Evolutionary conservation across 78 protist species (phyloP), one percentile per base, ranked within the genome.

Genomic region (Chrysochromulina parva): DNA sequence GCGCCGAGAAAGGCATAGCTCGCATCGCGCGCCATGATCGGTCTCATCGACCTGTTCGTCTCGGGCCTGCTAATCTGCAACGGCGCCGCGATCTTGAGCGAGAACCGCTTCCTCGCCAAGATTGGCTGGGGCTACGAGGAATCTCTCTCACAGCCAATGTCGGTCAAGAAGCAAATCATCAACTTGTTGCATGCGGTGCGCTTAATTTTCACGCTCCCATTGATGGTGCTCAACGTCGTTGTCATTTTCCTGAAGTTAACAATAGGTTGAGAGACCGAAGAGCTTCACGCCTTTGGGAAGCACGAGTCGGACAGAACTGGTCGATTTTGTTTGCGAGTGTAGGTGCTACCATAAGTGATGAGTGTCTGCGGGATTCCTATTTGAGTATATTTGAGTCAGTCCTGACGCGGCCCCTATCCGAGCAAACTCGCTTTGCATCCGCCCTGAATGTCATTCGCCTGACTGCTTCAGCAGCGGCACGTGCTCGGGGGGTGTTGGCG

Each of bases 41-140:
- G 48, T 10, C 38, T 69, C 54, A 69, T 16, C 20, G 78, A 69
- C 78, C 4, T 69, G 50, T 13, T 69, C 52, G 52, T 69, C 50
- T 24, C 78, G 9, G 78, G 52, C 50, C 78, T 74, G 52, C 84
- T 74, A 19, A 0, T 74, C 7, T 14, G 4, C 84, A 74, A 74
- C 17, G 84, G 48, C 38, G 52, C 54, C 58, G 84, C 84, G 13
- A n/a, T 74, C 11, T 57, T 74, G 10, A 74, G 50, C 84, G 84
- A 74, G 84, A 57, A 74, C 38, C 84, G 84, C 58, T 74, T 74
- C 57, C 84, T 74, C 28, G 54, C 0, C 20, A 4, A 14, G 17
- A 19, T 74, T 10, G 84, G 84, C 14, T 74, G 84, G 84, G 84
- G 84, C 58, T 74, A 74, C 47, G 84, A 74, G 38, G 57, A 11